Evolutionary conservation across 2,329 filamentous ascomycete genomes (phyloP), one percentile per base, ranked within the genome.

Genomic region (Colletotrichum phormii): DNA sequence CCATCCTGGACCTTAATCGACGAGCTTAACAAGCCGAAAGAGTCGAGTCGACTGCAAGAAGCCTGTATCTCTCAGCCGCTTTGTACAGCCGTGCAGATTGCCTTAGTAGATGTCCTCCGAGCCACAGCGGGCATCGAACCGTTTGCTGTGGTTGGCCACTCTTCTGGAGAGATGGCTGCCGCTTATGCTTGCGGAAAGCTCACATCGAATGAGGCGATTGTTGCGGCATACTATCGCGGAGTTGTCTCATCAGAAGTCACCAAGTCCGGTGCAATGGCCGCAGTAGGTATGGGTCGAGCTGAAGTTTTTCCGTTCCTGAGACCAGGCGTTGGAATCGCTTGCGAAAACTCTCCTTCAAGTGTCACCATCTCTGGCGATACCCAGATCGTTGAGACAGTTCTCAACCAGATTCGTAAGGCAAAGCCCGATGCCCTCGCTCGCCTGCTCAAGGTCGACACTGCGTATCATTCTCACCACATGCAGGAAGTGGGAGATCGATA

Each of bases 201-300:
- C 3, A 77, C 78, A 0, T 76, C 80, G 5, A 60, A 74, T 4
- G 80, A 84, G 12, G 84, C 84, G 1, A 83, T 86, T 18, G 77
- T 82, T 9, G 78, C 82, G 6, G 80, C 82, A 0, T 85, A 84
- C 74, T 82, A 84, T 54, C 84, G 86, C 4, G 86, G 85, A 22
- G 61, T 78, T 1, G 67, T 69, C 64, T 77, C 26, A 7, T 70
- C 37, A 3, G 68, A 12, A 49, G 68, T 7, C 64, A 71, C 24
- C 76, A 76, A 0, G 57, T 60, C 46, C 11, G 62, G 63, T 2
- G 78, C 78, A 2, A 85, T 85, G 83, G 72, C 83, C 53, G 81
- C 81, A 1, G 81, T 77, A 0, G 81, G 79, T 1, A 51, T 84
- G 61, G 26, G 67, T 59, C 62, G 49, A 33, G 12, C 69, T 75